Conservation (phyloP, 306 rosid genomes). For the Malus fusca region DNA sequence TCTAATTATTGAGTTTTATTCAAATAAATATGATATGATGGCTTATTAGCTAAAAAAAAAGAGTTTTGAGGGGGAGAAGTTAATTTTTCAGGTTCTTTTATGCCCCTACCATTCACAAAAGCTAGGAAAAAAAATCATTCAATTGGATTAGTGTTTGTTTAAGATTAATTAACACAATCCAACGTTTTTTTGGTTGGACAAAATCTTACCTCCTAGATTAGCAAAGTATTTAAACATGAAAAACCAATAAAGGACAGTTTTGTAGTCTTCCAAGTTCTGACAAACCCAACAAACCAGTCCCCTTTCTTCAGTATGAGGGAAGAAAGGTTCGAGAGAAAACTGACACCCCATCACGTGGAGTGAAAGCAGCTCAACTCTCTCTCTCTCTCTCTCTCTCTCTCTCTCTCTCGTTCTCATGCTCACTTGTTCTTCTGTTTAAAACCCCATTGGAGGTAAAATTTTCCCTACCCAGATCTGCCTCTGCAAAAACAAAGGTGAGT, state of each 20-base stretch:
- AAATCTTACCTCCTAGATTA: not conserved
- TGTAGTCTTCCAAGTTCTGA: conserved; percentile 33
- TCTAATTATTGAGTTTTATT: too few species aligned
- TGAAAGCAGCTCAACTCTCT: conserved; percentile 9
- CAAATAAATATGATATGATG: too few species aligned
- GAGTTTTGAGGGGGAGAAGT: too few species aligned
- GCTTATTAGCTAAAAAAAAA: too few species aligned
- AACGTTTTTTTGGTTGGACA: not conserved
- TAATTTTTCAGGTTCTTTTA: not conserved
- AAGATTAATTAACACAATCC: not conserved
- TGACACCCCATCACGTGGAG: conserved; percentile 64
- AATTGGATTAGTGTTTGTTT: not conserved
- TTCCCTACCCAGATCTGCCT: conserved; percentile 33
- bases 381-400: conserved; percentile 8
- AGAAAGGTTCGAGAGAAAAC: conserved; percentile 17
- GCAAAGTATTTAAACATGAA: not conserved
- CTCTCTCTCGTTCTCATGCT: too few species aligned
- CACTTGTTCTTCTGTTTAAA: not conserved
- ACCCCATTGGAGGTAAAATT: conserved; percentile 1
- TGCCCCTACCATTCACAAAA: not conserved
- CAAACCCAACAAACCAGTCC: conserved; percentile 11
- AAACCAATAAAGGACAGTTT: not conserved
- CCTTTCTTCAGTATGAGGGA: conserved; percentile 15
- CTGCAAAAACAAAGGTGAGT: conserved; percentile 8
- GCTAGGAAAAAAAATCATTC: not conserved